Evolutionary conservation across 306 rosid genomes (phyloP), one percentile per base, ranked within the genome.

Genomic region (Myrica gale): DNA sequence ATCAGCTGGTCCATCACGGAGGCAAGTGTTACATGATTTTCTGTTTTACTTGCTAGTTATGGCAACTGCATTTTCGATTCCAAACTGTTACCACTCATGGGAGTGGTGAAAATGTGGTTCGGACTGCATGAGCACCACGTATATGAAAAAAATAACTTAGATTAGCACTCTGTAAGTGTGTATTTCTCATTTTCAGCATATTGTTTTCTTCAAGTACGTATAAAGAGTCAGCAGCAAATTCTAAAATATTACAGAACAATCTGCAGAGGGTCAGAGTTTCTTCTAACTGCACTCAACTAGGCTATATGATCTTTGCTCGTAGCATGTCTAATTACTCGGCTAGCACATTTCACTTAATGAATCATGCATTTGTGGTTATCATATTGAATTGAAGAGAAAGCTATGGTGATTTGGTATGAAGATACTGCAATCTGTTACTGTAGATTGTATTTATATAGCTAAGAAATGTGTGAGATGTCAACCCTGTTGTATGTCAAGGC

Each of bases 1-100:
- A 78, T 88, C 87, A 89, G 91, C 86, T 89, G 96, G 93, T 93
- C 92, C 16, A 82, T 88, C 78, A 88, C 97, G 0, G 98, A 93
- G 98, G 97, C 81, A 87, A 89, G 96, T 84, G 32, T 68, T 74
- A 20, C 66, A 76, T 9, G 54, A 78, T 47, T 74, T 41, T 50
- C 71, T 46, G 55, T 41, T 56, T 32, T 4, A 43, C 52, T 19
- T 65, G 15, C 80, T 53, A 50, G 52, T 66, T 16, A 62, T 10
- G 0, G n/a, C 23, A 23, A 19, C n/a, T 48, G 44, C 68, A 17
- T 61, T 2, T 7, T n/a, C 46, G 76, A 10, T 55, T 67, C 39
- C 37, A 2, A 32, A 26, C 32, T 26, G 32, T 26, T 26, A 26
- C 32, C 32, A 1, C 32, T 76, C 73, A 63, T 11, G 11, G 17